Percentiles rank a stretch among this genome's conserved stretches.
phyloP scores from a whole-genome alignment of 1,284 basidiomycete genomes.

The Papiliotrema terrestris region DNA sequence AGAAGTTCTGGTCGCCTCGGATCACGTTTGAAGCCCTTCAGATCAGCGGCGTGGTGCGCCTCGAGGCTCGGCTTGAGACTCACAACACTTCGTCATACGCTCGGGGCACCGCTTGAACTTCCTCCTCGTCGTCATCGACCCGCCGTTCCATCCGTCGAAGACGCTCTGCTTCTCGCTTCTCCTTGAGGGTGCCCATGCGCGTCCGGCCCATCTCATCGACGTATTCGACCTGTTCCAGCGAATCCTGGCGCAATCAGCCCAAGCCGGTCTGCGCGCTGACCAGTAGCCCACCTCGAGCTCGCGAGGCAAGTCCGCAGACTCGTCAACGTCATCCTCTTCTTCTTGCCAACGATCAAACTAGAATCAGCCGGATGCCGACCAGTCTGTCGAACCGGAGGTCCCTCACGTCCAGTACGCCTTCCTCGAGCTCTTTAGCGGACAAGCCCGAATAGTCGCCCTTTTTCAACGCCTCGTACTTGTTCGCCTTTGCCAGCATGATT shows the following conservation, averaged over 20 bases:
- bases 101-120: constrained; percentile 4
- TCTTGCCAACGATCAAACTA: constrained; percentile 70
- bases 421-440: constrained; percentile 69
- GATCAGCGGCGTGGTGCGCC: neutral
- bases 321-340: constrained; percentile 47
- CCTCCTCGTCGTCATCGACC: neutral
- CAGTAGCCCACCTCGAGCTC: neutral
- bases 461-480: constrained; percentile 73
- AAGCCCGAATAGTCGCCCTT: constrained; percentile 78
- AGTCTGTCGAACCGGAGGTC: constrained; percentile 2
- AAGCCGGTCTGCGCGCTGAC: neutral
- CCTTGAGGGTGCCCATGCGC: constrained; percentile 38
- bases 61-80: constrained; percentile 12
- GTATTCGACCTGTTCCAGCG: constrained; percentile 40
- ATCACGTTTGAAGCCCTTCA: constrained; percentile 59
- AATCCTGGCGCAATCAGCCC: neutral
- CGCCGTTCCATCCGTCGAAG: constrained; percentile 5
- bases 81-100: constrained; percentile 46
- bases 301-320: constrained; percentile 20
- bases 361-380: neutral
- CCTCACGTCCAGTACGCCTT: constrained; percentile 77
- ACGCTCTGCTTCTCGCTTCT: constrained; percentile 38
- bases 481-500: constrained; percentile 70
- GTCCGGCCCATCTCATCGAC: constrained; percentile 48
- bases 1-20: constrained; percentile 69